These are phyloP conservation scores for Starmerella apicola DNA, from an alignment of 805 yeast species.

Conservation along the genomic window DNA sequence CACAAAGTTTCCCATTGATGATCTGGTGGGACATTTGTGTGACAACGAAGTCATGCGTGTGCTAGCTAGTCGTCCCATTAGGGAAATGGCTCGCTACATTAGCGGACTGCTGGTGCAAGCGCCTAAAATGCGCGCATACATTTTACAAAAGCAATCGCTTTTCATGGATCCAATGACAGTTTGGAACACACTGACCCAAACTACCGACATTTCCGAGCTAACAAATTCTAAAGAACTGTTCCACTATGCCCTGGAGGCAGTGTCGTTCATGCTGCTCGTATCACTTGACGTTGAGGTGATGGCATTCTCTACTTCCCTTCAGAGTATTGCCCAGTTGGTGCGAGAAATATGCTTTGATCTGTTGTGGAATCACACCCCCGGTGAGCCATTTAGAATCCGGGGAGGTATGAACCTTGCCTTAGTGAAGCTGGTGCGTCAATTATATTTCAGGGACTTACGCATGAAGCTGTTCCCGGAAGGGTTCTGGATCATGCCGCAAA, in stretches of 20 bases:
- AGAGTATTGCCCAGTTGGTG: slow-evolving; percentile 36
- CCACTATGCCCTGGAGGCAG: slow-evolving; percentile 44
- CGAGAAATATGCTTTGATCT: slow-evolving; percentile 39
- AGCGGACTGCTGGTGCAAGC: slow-evolving; percentile 14
- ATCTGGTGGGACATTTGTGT: background rate
- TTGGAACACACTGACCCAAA: too few relatives aligned
- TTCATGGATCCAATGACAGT: slow-evolving; percentile 10
- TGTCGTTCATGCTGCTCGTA: slow-evolving; percentile 54
- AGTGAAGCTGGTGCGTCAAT: slow-evolving; percentile 46
- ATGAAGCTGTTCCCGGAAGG: slow-evolving; percentile 37
- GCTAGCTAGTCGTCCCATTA: too few relatives aligned
- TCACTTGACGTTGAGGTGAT: slow-evolving; percentile 54
- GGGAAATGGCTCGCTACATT: too few relatives aligned
- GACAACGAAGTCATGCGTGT: too few relatives aligned
- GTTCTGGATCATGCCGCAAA: slow-evolving; percentile 42
- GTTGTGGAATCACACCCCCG: slow-evolving; percentile 30
- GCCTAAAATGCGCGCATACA: slow-evolving; percentile 4
- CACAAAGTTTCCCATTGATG: background rate
- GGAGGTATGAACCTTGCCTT: slow-evolving; percentile 29
- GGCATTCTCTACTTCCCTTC: slow-evolving; percentile 31
- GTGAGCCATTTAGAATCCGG: slow-evolving; percentile 1
- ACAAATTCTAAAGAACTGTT: slow-evolving; percentile 25
- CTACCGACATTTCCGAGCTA: slow-evolving; percentile 3
- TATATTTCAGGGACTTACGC: slow-evolving; percentile 55
- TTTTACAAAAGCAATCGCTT: slow-evolving; percentile 6